Conservation (phyloP, 257 asterid species). For the Solanum chiquidenum region DNA sequence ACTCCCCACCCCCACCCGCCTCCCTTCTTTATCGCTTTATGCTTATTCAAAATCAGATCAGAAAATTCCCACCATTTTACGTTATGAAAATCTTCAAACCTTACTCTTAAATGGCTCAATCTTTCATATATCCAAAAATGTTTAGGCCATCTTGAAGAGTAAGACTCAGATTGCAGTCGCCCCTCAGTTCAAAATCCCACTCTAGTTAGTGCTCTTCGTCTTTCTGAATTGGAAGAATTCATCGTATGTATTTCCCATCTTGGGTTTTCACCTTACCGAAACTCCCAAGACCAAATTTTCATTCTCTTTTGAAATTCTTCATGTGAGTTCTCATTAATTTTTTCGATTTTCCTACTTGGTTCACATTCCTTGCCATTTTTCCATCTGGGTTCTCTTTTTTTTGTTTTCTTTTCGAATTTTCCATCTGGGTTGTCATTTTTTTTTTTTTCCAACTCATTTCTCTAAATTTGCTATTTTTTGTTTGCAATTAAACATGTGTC, state of each 20-base stretch:
- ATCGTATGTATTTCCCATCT: not conserved
- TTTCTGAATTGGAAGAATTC: constrained; percentile 69
- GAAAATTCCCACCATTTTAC: not conserved
- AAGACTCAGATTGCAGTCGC: constrained; percentile 21
- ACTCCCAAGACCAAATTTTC: not conserved
- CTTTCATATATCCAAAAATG: constrained; percentile 55
- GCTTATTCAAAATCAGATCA: not conserved
- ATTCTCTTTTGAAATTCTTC: not conserved
- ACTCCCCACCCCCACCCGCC: no score
- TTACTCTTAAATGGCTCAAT: constrained; percentile 40
- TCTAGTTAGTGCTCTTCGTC: constrained; percentile 32
- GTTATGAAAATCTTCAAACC: not conserved
- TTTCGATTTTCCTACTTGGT: no score
- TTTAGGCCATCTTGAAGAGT: constrained; percentile 6
- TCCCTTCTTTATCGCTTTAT: no score
- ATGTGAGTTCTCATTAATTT: not conserved
- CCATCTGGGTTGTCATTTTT: no score
- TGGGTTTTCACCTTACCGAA: not conserved
- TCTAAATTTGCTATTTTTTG: no score
- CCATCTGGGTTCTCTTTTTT: no score
- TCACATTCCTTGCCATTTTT: no score
- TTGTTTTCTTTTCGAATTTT: no score
- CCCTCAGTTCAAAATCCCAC: constrained; percentile 39
- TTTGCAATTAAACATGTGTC: no score
- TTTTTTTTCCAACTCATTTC: no score